Base-by-base conservation (phyloP, 805 yeast species). In the Teunomyces lycoperdinae region DNA sequence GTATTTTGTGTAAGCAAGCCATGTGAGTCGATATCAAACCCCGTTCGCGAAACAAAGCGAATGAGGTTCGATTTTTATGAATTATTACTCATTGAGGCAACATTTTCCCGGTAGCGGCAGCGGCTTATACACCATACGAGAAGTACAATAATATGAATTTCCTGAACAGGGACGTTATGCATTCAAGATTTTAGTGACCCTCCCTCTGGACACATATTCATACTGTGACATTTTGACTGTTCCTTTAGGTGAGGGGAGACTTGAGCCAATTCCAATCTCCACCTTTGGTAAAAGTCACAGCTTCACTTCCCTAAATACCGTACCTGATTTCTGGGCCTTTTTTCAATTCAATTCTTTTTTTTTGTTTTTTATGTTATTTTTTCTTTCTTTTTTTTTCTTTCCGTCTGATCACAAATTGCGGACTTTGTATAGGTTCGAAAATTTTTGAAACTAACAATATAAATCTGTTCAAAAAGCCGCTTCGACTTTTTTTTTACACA, bases 341-440 rank as follows among this genome's bases (percentile, higher is more conserved):
- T 34, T 34, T 10, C 16, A 8, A 17, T 16, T 14, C 11, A 10
- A 33, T 14, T 17, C 13, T 10, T 35, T 20, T 36, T 44, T 29
- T 20, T 16, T 28, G 9, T 17, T 10, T 29, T 34, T 34, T 26
- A 34, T 43, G 29, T n/a, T 32, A 13, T 36, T 30, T 27, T 28
- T n/a, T 17, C 8, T 29, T 27, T 34, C 30, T 30, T 27, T 28
- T n/a, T n/a, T 10, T 29, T 27, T 34, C 14, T 32, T 43, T 26
- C 16, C 36, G 32, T 27, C 29, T 36, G 40, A 29, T 30, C 31
- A 36, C 42, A 26, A 29, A 44, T 29, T 24, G 41, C 41, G 41
- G 30, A 38, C 41, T 38, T 38, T 38, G 41, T 30, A 24, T 20
- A 29, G 41, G n/a, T 38, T 29, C 30, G 26, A 38, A 38, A 38